A percentile compares a stretch with the other conserved stretches of the same genome.
Conservation (phyloP, 2,329 filamentous ascomycete genomes). For the Trichoderma asperellum region DNA sequence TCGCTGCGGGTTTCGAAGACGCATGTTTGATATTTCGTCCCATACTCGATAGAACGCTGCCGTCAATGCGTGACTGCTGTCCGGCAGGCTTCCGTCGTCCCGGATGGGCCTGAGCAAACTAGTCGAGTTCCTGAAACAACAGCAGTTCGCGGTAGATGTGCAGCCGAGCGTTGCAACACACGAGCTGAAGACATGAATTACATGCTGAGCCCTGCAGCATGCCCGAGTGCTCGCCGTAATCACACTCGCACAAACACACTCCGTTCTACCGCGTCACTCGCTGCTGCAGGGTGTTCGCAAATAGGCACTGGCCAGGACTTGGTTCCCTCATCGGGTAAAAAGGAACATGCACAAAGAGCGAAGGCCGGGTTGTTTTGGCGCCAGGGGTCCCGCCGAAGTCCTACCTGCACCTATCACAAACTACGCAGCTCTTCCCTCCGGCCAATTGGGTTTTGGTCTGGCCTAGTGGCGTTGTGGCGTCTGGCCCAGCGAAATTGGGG, state of each 20-base stretch:
- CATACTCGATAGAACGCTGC: not conserved
- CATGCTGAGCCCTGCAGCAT: not conserved
- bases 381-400: constrained; percentile 27
- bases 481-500: constrained; percentile 26
- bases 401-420: constrained; percentile 27
- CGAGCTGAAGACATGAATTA: not conserved
- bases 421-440: constrained; percentile 22
- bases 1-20: not conserved
- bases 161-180: constrained; percentile 5
- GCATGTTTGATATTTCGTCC: not conserved
- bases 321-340: constrained; percentile 23
- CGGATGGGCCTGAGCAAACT: not conserved
- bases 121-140: constrained; percentile 2
- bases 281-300: not conserved
- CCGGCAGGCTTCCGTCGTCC: not conserved
- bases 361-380: constrained; percentile 5
- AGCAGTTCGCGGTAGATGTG: constrained; percentile 6
- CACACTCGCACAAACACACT: not conserved
- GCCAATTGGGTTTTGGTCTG: constrained; percentile 25
- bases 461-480: constrained; percentile 29
- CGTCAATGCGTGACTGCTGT: not conserved
- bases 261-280: not conserved
- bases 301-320: constrained; percentile 15
- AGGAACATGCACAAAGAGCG: constrained; percentile 9
- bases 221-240: not conserved